A percentile compares a stretch with the other conserved stretches of the same genome.
These are phyloP conservation scores for Ceratobasidium sp. DNA, from an alignment of 1,284 basidiomycete species.

Conservation along the genomic window DNA sequence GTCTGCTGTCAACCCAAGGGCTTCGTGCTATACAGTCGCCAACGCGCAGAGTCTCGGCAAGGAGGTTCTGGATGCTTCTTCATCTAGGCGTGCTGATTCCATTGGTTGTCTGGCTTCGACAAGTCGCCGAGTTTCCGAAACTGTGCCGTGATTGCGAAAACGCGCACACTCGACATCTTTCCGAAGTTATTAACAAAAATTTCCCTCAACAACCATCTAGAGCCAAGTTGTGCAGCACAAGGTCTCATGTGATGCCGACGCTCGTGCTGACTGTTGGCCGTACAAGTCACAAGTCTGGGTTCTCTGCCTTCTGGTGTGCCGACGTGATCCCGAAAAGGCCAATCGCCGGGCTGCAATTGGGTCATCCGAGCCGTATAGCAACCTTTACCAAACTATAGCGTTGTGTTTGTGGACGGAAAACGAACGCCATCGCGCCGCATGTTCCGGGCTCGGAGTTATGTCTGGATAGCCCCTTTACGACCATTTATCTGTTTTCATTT, in stretches of 20 bases:
- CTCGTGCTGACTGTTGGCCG: constrained; percentile 1
- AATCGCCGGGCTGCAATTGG: constrained; percentile 19
- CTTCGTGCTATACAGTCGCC: not conserved
- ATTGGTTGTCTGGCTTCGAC: constrained; percentile 9
- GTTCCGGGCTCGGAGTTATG: constrained; percentile 25
- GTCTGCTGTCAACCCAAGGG: constrained; percentile 7
- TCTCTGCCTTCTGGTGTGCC: constrained; percentile 19
- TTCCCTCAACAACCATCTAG: constrained; percentile 12
- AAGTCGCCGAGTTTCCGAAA: constrained; percentile 35
- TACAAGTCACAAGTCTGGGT: constrained; percentile 33
- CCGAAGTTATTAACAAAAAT: constrained; percentile 38
- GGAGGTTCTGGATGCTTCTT: not conserved
- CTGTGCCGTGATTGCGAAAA: constrained; percentile 22
- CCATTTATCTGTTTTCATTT: not conserved
- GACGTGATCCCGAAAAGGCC: constrained; percentile 35
- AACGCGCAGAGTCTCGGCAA: not conserved
- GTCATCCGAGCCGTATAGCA: not conserved
- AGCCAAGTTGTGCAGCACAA: constrained; percentile 11
- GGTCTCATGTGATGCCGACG: constrained; percentile 22
- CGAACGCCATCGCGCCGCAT: not conserved
- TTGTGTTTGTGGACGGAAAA: constrained; percentile 7
- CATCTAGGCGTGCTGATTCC: not conserved
- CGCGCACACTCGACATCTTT: constrained; percentile 5
- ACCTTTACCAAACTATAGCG: not conserved
- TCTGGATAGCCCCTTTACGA: constrained; percentile 6